Percentiles rank a stretch among this genome's conserved stretches.
Evolutionary conservation across 1,284 basidiomycete genomes (phyloP).

Genomic region (Schizopora paradoxa): DNA sequence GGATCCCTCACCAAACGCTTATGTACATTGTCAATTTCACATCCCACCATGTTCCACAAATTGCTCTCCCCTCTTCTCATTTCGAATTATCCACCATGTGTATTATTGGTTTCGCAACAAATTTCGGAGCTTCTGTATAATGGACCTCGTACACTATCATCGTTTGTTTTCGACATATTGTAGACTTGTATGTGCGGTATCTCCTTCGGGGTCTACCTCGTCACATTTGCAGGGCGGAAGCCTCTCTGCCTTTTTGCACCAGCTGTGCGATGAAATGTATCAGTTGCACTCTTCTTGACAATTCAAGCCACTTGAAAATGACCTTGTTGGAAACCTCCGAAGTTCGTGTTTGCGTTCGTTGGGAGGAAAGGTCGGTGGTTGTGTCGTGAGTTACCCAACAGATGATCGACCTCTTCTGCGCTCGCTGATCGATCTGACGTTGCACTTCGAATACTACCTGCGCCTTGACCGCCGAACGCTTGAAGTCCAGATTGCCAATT

Average conservation of each 20-base stretch:
- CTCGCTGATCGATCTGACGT: conserved; percentile 62
- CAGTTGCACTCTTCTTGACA: not conserved
- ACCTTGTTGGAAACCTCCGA: too few species aligned
- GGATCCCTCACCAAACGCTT: not conserved
- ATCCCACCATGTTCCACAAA: not conserved
- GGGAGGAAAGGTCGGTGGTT: conserved; percentile 16
- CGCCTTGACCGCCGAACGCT: not conserved
- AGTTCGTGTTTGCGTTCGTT: conserved; percentile 5
- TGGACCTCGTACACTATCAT: too few species aligned
- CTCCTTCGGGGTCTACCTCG: too few species aligned
- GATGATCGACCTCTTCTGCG: conserved; percentile 61
- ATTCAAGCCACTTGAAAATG: not conserved
- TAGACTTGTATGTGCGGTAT: too few species aligned
- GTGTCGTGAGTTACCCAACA: conserved; percentile 35
- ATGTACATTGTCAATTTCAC: not conserved
- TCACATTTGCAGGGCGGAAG: too few species aligned
- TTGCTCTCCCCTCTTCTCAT: not conserved
- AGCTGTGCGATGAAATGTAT: too few species aligned
- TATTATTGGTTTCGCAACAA: not conserved
- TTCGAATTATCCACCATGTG: not conserved
- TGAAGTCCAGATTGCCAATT: conserved; percentile 13
- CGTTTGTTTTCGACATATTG: too few species aligned
- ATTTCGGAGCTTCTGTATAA: too few species aligned
- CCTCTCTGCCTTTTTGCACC: too few species aligned
- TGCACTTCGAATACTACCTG: conserved; percentile 18